Base-by-base conservation (phyloP, 164 flowering plant species). In the Santalum album region DNA sequence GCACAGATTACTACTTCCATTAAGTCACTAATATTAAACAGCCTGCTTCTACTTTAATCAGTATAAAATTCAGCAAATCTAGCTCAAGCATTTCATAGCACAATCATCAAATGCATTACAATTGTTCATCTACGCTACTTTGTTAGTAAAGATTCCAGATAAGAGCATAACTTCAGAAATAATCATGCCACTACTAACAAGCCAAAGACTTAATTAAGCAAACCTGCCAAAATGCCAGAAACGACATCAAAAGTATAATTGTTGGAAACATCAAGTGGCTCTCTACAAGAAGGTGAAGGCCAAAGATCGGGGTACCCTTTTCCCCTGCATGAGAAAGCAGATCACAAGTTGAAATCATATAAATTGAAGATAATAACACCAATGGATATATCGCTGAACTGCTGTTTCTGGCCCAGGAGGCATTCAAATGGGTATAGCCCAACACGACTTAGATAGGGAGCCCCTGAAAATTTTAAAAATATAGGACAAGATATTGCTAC, bases 261-360 rank as follows among this genome's bases (percentile, higher is more conserved):
- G 56, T 87, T 87, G 12, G 95, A 26, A 56, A 89, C 91, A 78
- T 92, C 96, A 54, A 92, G 91, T 50, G 99, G 99, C 81, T 92
- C 95, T 71, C 75, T 78, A 61, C 96, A 92, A 35, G 84, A 67
- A 48, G 71, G 39, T 46, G 96, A 84, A 55, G 99, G 96, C 99
- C 99, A 92, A 49, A 92, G 90, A 69, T 86, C 84, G 59, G 96
- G 95, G 75, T 92, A 92, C 61, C 99, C 99, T 52, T 50, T 57
- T 6, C 96, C 99, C 99, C 99, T 92, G 77, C 69, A 74, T n/a
- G 12, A 47, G 56, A 64, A 60, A 65, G 35, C 24, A 63, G 46
- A 42, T 36, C 24, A 45, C 35, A 59, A 49, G 21, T 25, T 49
- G 32, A 53, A 46, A 27, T 6, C 36, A 14, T 52, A 45, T 51